Base-by-base conservation (phyloP, 2,329 filamentous ascomycete genomes). In the Pestalotiopsis sp. region DNA sequence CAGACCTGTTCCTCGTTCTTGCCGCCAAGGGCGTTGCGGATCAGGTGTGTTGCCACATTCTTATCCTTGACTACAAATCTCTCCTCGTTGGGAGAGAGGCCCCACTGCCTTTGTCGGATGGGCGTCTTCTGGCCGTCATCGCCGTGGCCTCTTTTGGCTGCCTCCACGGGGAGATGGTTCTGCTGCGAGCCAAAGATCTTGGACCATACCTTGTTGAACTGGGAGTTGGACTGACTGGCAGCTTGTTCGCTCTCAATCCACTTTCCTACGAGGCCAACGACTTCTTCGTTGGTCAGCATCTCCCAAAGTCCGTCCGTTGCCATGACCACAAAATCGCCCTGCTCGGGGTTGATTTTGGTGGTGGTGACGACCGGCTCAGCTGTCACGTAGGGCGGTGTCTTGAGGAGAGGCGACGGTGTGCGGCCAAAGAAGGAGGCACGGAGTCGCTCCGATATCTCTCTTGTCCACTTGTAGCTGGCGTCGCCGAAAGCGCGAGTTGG, bases 271-370 rank as follows among this genome's bases (percentile, higher is more conserved):
- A 99, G 88, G 0, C 96, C 96, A 64, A 99, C 92, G 1, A 98
- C 96, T 82, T 99, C 96, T 77, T 99, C 96, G 75, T 98, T 99
- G 61, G 94, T 98, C 70, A 99, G 86, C 96, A 98, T 98, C 81
- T 99, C 96, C 96, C 96, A 99, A 0, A 99, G 86, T 3, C 96
- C 96, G 77, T 99, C 96, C 0, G 96, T 98, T 24, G 96, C 96
- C 85, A 99, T 91, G 70, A 99, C 95, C 13, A 99, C 85, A 75
- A 99, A 99, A 77, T 99, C 96, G 59, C 95, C 94, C 70, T 93
- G 93, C 66, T 93, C 89, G 1, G 96, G 96, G 73, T 95, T 86
- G 65, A 99, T 91, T 78, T 96, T 92, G 59, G 95, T 98, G 1
- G 94, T 97, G 0, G 95, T 98, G 65, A 99, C 89, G 24, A 98